Evolutionary conservation across 306 rosid genomes (phyloP).

Genomic region (Pueraria montana): DNA sequence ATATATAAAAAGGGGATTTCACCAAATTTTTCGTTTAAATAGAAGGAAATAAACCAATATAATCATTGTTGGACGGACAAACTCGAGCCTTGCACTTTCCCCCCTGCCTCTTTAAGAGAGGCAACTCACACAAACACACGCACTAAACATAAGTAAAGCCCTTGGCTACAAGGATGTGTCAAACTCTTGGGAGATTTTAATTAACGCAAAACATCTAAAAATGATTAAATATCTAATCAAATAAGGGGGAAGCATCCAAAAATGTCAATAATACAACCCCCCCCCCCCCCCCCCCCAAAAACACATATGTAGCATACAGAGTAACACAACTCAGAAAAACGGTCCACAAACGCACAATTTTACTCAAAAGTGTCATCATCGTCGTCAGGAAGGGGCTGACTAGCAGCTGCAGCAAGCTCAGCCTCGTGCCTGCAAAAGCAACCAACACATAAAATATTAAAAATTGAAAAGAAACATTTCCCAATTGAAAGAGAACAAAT

Average conservation of each 20-base stretch:
- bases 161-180: background rate
- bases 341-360: background rate
- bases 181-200: too few species aligned
- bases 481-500: too few species aligned
- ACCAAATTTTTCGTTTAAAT: too few species aligned
- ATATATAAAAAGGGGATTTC: too few species aligned
- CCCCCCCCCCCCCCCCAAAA: constrained; percentile 19
- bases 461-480: too few species aligned
- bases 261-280: constrained; percentile 19
- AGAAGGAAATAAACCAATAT: too few species aligned
- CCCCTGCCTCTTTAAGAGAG: background rate
- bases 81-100: background rate
- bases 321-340: background rate
- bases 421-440: constrained; percentile 67
- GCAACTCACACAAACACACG: background rate
- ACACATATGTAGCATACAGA: constrained; percentile 36
- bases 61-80: background rate
- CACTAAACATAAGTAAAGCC: background rate
- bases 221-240: constrained; percentile 10
- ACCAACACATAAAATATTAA: too few species aligned
- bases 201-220: constrained; percentile 22
- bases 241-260: constrained; percentile 4
- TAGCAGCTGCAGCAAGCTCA: constrained; percentile 66
- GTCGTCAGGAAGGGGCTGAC: constrained; percentile 85
- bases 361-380: constrained; percentile 77